These are phyloP conservation scores for Amauroascus verrucosus DNA, from an alignment of 2,329 filamentous ascomycete species.

Conservation along the genomic window DNA sequence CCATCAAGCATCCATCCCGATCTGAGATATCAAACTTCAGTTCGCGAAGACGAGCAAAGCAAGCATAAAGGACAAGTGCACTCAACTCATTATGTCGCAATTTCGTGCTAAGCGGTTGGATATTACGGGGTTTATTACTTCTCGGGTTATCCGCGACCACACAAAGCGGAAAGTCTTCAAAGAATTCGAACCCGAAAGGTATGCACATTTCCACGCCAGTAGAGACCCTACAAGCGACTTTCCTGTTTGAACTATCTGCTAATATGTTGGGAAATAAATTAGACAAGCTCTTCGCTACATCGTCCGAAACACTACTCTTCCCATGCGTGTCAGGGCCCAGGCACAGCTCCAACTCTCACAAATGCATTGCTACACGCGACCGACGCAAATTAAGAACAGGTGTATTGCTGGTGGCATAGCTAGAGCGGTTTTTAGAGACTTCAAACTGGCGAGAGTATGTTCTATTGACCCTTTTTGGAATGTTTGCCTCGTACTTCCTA, in stretches of 20 bases:
- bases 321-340: conserved; percentile 70
- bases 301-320: conserved; percentile 81
- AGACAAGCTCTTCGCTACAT: conserved; percentile 92
- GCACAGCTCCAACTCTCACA: conserved; percentile 86
- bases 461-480: background rate
- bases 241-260: background rate
- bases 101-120: conserved; percentile 88
- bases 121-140: conserved; percentile 76
- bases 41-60: background rate
- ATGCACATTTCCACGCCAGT: conserved; percentile 26
- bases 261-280: background rate
- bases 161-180: conserved; percentile 92
- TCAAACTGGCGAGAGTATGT: conserved; percentile 81
- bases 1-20: background rate
- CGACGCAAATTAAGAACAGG: conserved; percentile 87
- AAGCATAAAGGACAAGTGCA: background rate
- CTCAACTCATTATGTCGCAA: conserved; percentile 54
- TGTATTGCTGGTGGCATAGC: conserved; percentile 88
- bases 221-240: background rate
- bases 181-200: conserved; percentile 81
- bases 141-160: conserved; percentile 81
- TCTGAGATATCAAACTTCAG: background rate
- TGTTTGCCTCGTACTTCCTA: background rate
- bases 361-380: conserved; percentile 92
- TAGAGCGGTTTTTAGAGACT: conserved; percentile 82